phyloP scores from a whole-genome alignment of 371 early-diverging fungal genomes.

The Saksenaea vasiformis region DNA sequence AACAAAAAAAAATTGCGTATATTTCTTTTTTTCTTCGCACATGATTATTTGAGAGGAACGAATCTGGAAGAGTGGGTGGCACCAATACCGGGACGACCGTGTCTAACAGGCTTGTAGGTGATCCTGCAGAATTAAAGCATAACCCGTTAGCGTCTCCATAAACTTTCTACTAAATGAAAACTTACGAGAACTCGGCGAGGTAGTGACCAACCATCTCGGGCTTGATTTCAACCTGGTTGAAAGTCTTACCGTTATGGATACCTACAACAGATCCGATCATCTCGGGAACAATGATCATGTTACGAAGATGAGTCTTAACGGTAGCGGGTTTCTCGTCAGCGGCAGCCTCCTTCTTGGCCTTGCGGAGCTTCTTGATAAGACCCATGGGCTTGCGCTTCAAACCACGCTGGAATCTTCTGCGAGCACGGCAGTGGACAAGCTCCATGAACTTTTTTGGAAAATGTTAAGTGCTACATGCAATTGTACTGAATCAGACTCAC shows the following conservation, averaged over 20 bases:
- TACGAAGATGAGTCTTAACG: slow-evolving; percentile 98
- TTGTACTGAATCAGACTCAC: slow-evolving; percentile 23
- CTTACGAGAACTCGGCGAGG: slow-evolving; percentile 80
- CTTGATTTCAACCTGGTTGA: slow-evolving; percentile 98
- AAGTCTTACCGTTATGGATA: slow-evolving; percentile 98
- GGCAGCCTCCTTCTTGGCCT: slow-evolving; percentile 90
- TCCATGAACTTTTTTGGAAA: slow-evolving; percentile 70
- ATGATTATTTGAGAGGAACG: slow-evolving; percentile 70
- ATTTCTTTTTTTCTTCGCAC: not conserved
- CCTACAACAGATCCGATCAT: slow-evolving; percentile 97
- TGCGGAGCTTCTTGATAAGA: slow-evolving; percentile 94
- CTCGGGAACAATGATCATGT: slow-evolving; percentile 98
- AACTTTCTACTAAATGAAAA: not conserved
- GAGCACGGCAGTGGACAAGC: slow-evolving; percentile 93
- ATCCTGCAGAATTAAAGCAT: slow-evolving; percentile 33
- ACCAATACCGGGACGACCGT: slow-evolving; percentile 98
- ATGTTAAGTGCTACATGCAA: not conserved
- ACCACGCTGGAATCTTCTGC: slow-evolving; percentile 97
- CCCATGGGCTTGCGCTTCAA: slow-evolving; percentile 97
- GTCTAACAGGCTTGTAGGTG: slow-evolving; percentile 95
- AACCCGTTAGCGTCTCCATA: not conserved
- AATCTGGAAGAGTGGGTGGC: slow-evolving; percentile 93
- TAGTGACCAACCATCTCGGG: slow-evolving; percentile 99
- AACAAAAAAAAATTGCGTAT: not conserved
- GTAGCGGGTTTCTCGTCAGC: slow-evolving; percentile 88